These are phyloP conservation scores for Cercophora sp. DNA, from an alignment of 495 filamentous ascomycete genomes.

Conservation along the genomic window DNA sequence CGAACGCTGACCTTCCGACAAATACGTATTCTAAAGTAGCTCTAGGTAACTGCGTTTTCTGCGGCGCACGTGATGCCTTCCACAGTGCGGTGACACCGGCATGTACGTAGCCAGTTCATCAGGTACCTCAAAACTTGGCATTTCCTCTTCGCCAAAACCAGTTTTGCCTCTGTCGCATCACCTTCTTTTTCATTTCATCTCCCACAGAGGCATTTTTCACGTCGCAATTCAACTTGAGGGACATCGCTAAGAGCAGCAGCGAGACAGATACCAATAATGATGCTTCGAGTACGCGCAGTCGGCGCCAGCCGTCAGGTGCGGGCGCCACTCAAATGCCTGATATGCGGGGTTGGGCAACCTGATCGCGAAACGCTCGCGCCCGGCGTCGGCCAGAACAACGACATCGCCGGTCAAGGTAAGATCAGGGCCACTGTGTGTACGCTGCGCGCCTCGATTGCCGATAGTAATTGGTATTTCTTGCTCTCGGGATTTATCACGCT, in stretches of 20 bases:
- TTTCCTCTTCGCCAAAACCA: slow-evolving; percentile 1
- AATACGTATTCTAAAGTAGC: slow-evolving; percentile 6
- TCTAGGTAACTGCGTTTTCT: slow-evolving; percentile 1
- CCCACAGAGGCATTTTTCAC: slow-evolving; percentile 6
- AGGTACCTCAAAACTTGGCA: too few relatives aligned
- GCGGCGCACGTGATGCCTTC: not conserved
- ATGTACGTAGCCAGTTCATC: not conserved
- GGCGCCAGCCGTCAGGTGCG: slow-evolving; percentile 4
- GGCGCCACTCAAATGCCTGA: slow-evolving; percentile 5
- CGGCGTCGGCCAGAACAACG: not conserved
- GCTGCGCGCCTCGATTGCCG: not conserved
- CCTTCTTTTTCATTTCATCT: slow-evolving; percentile 6
- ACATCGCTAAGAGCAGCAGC: slow-evolving; percentile 4
- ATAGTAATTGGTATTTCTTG: not conserved
- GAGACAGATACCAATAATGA: slow-evolving; percentile 1
- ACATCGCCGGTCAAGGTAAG: not conserved
- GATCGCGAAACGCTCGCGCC: not conserved
- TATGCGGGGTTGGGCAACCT: not conserved
- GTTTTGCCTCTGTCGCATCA: slow-evolving; percentile 6
- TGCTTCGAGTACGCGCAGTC: slow-evolving; percentile 6
- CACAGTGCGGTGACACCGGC: slow-evolving; percentile 4
- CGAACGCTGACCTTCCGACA: not conserved
- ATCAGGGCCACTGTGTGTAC: not conserved
- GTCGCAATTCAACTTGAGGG: slow-evolving; percentile 1
- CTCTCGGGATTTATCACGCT: not conserved